Evolutionary conservation across 305 asterid genomes (phyloP), one percentile per base, ranked within the genome.

Genomic region (Ruellia speciosa): DNA sequence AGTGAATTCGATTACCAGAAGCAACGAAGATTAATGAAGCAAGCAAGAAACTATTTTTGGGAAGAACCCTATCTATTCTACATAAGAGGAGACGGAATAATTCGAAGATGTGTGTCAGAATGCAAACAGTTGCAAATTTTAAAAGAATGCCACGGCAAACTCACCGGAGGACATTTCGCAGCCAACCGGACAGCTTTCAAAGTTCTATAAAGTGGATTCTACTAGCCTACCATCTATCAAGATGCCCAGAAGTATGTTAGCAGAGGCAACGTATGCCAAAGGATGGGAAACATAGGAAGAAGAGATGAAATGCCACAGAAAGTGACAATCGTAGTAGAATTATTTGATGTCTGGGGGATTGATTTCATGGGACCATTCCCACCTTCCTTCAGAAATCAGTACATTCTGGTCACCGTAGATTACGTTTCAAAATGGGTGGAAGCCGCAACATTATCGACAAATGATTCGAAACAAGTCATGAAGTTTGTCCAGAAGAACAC

Each of bases 311-410:
- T 37, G 15, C 61, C 35, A 4, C 61, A n/a, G 2, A 7, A 2
- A 0, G 7, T 11, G 9, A 39, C 39, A 0, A 0, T 56, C 0
- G 14, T n/a, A 10, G n/a, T 37, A n/a, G 61, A 56, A 18, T 40
- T 56, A 6, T 56, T 56, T 18, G 61, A 56, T 31, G 2, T 53
- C 2, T 53, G 58, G 39, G 58, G 58, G 1, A 31, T 53, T 3
- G 58, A 24, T 24, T 53, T 53, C 12, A 53, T 53, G 40, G 58
- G 58, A 14, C 40, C 58, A 0, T 53, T 53, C 41, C 2, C 3
- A 3, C 1, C 1, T 2, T 51, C 33, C 0, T 2, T 0, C 3
- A 15, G 40, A 28, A 5, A 11, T 2, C 5, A 53, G 2, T 53
- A 9, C 16, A 53, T 5, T n/a, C n/a, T n/a, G n/a, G n/a, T n/a